A percentile compares a stretch with the other conserved stretches of the same genome.
These are phyloP conservation scores for Dioszegia crocea DNA, from an alignment of 768 basidiomycete genomes.

Conservation along the genomic window DNA sequence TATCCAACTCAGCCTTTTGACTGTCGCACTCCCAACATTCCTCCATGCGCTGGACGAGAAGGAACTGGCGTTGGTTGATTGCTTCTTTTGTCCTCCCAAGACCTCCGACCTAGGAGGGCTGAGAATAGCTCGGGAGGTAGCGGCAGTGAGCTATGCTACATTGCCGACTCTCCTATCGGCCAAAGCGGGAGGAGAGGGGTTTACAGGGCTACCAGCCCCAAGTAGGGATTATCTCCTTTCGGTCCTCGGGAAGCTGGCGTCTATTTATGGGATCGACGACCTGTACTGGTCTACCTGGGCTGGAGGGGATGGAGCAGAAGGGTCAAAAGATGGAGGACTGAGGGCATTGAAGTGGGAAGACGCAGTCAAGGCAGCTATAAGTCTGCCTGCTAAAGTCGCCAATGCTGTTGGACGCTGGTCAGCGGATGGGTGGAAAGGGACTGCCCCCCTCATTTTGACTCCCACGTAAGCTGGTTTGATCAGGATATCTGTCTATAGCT, in stretches of 20 bases:
- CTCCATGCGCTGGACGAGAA: slow-evolving; percentile 56
- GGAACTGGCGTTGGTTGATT: slow-evolving; percentile 55
- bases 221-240: slow-evolving; percentile 53
- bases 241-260: slow-evolving; percentile 58
- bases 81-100: slow-evolving; percentile 57
- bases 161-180: neutral
- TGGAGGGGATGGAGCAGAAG: slow-evolving; percentile 17
- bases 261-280: slow-evolving; percentile 66
- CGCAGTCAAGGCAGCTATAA: slow-evolving; percentile 61
- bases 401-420: slow-evolving; percentile 59
- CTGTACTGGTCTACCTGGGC: slow-evolving; percentile 58
- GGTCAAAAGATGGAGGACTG: slow-evolving; percentile 23
- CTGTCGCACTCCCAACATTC: slow-evolving; percentile 69
- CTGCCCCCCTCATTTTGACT: slow-evolving; percentile 56
- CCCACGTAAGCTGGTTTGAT: slow-evolving; percentile 28
- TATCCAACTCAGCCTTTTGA: slow-evolving; percentile 65
- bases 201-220: neutral
- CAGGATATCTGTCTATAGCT: neutral
- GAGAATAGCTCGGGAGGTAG: neutral
- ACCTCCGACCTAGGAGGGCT: neutral
- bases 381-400: slow-evolving; percentile 71
- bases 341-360: slow-evolving; percentile 64
- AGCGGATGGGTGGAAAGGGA: slow-evolving; percentile 44
- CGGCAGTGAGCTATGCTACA: neutral
- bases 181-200: neutral